Evolutionary conservation across 73 alveolate genomes (phyloP), one percentile per base, ranked within the genome.

Genomic region (Paraurostyla sp.): DNA sequence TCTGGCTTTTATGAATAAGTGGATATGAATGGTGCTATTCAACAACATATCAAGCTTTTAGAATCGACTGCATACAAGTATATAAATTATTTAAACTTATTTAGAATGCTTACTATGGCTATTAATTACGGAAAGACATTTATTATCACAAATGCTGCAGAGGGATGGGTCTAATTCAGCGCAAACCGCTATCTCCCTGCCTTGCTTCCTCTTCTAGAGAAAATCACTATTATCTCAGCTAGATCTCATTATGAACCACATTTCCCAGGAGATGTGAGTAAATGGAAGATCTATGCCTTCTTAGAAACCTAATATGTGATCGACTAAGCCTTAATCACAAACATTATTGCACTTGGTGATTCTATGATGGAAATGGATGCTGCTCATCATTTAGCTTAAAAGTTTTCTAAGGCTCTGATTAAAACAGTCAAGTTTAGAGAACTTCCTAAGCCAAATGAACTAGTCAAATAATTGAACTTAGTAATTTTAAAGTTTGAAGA

Each of bases 141-240:
- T 88, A 95, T 97, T 71, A 98, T 98, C 56, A 98, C 99, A 45
- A 98, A 98, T 92, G 99, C 99, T 43, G 99, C 97, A 78, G 89
- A 92, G 54, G 99, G 99, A 33, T 98, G 99, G 99, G 99, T 98
- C 35, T 99, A 98, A 83, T 98, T 89, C 89, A 86, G 98, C 30
- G 89, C 99, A 0, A 71, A 92, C 1, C 80, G 90, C 80, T 97
- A 92, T 86, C 92, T 96, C 85, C 98, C 98, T 25, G 87, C 59
- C 36, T 52, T 95, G 27, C n/a, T 4, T 25, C 92, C 92, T 36
- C 33, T 89, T 41, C 82, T 96, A 23, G 91, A 78, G 23, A 90
- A 96, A 84, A 80, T 93, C 9, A 83, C 87, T 38, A 95, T 98
- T 43, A 92, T 95, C 30, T 94, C 99, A 15, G 99, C 99, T 29